phyloP scores from a whole-genome alignment of 192 early-diverging fungal genomes.

The Powellomyces hirtus region DNA sequence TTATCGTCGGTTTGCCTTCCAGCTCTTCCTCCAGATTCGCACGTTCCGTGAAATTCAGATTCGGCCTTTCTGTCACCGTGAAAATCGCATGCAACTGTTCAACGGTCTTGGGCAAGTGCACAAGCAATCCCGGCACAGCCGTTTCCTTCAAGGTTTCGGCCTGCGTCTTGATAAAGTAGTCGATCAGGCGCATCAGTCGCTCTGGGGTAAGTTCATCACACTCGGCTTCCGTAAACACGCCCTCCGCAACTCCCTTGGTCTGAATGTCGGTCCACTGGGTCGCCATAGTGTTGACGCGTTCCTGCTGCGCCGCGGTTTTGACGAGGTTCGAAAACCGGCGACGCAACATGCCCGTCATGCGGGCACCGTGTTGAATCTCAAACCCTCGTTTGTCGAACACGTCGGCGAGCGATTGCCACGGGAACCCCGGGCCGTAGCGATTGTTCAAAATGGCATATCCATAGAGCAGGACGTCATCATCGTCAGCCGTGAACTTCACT shows the following conservation, averaged over 20 bases:
- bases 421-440: slow-evolving; percentile 8
- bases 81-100: background rate
- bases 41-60: too few relatives aligned
- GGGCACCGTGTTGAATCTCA: background rate
- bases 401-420: slow-evolving; percentile 31
- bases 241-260: slow-evolving; percentile 17
- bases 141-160: background rate
- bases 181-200: slow-evolving; percentile 7
- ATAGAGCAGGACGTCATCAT: slow-evolving; percentile 32
- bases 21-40: slow-evolving; percentile 15
- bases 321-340: slow-evolving; percentile 18
- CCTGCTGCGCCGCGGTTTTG: slow-evolving; percentile 14
- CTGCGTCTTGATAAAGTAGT: slow-evolving; percentile 4
- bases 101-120: background rate
- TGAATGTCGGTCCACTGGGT: slow-evolving; percentile 28
- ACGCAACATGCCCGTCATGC: background rate
- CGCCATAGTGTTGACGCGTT: slow-evolving; percentile 23
- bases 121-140: background rate
- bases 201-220: background rate
- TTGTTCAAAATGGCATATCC: slow-evolving; percentile 32
- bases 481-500: slow-evolving; percentile 22
- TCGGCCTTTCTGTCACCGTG: too few relatives aligned
- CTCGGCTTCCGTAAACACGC: slow-evolving; percentile 5
- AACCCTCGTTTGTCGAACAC: background rate
- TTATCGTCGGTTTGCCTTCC: slow-evolving; percentile 11